phyloP scores from a whole-genome alignment of 306 rosid species.

The Amphicarpaea edgeworthii region DNA sequence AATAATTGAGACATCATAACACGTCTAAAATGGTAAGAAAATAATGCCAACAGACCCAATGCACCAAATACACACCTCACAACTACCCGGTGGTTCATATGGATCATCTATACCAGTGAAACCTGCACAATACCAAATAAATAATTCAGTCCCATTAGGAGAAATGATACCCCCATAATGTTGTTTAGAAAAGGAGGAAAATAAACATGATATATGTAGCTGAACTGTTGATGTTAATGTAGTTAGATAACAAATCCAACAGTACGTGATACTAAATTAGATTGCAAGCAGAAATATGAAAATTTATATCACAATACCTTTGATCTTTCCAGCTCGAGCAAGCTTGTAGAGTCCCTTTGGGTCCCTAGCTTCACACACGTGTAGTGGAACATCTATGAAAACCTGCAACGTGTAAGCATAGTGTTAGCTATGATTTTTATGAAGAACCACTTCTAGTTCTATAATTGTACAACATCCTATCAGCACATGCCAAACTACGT shows the following conservation, averaged over 20 bases:
- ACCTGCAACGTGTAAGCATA: constrained; percentile 65
- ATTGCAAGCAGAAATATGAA: constrained; percentile 30
- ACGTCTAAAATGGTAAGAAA: background rate
- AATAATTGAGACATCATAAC: constrained; percentile 21
- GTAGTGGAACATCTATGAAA: constrained; percentile 85
- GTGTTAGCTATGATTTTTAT: background rate
- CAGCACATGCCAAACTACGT: constrained; percentile 36
- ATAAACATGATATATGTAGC: background rate
- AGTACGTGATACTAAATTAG: constrained; percentile 40
- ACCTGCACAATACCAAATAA: constrained; percentile 65
- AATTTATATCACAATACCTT: constrained; percentile 57
- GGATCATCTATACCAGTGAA: constrained; percentile 96
- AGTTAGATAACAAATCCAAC: constrained; percentile 10
- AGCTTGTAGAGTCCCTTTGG: constrained; percentile 98
- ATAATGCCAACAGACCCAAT: constrained; percentile 2
- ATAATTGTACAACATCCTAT: constrained; percentile 33
- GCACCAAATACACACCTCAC: constrained; percentile 69
- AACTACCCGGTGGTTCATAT: constrained; percentile 76
- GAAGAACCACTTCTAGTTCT: constrained; percentile 43
- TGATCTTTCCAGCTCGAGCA: constrained; percentile 92
- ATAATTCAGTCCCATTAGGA: constrained; percentile 19
- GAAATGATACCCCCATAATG: constrained; percentile 8
- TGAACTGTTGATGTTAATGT: constrained; percentile 18
- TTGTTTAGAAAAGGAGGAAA: constrained; percentile 36
- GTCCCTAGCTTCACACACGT: constrained; percentile 87